Base-by-base conservation (phyloP, 75 land plant genomes). In the Isoetes taiwanensis region DNA sequence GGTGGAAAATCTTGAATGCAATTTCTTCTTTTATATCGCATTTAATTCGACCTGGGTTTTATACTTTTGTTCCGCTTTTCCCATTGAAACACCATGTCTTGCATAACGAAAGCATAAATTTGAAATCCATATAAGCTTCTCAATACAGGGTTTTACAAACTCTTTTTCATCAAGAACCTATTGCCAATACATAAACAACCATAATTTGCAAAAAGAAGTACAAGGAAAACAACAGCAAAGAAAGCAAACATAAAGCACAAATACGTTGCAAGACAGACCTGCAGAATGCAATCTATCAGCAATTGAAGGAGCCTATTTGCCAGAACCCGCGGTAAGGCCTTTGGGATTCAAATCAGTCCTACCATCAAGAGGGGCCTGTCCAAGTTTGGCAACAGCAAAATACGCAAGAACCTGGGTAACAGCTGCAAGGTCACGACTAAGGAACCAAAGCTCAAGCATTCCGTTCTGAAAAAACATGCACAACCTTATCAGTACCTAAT, bases 401-500 rank as follows among this genome's bases (percentile, higher is more conserved):
- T 94, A 94, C 5, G 84, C 99, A 61, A 94, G 65, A 12, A 89
- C 96, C 64, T 94, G 99, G 8, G 81, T 64, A 4, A 83, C 83
- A 61, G 68, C 74, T 11, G 35, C 50, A 16, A 93, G 58, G 12
- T 86, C 96, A 65, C 76, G 79, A 56, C 78, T 74, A 62, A 78
- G 57, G 33, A 88, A 62, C 96, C 96, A 94, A 4, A 96, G 96
- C 62, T 84, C 96, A 52, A 94, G 77, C 96, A 94, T 94, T 30
- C 99, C 99, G 56, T 94, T 94, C 99, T 94, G 99, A 72, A 94
- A 74, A 60, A 94, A 88, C 17, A 94, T n/a, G n/a, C n/a, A n/a
- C n/a, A n/a, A n/a, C n/a, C n/a, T n/a, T n/a, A n/a, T n/a, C n/a
- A n/a, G n/a, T n/a, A n/a, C n/a, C n/a, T n/a, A n/a, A n/a, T n/a